phyloP scores from a whole-genome alignment of 257 asterid genomes.

The Plantago major region DNA sequence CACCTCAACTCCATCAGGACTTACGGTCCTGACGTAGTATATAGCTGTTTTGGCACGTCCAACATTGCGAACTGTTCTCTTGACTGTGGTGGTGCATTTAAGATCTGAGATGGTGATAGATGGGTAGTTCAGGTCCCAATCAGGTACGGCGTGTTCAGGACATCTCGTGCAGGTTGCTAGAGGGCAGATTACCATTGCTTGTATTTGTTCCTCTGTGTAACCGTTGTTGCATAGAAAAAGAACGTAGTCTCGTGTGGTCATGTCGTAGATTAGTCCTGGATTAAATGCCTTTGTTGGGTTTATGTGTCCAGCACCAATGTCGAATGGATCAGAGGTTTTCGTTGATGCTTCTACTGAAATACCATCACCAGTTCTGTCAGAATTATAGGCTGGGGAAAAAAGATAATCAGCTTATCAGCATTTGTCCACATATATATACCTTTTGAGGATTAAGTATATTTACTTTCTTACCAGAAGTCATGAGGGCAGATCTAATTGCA shows the following conservation, averaged over 20 bases:
- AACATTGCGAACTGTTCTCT: conserved; percentile 30
- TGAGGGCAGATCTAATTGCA: conserved; percentile 60
- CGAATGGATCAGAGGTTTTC: conserved; percentile 40
- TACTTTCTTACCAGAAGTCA: conserved; percentile 50
- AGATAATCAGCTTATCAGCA: background rate
- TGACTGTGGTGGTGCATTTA: conserved; percentile 27
- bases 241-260: conserved; percentile 35
- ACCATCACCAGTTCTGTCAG: conserved; percentile 30
- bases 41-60: conserved; percentile 27
- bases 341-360: conserved; percentile 30
- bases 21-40: conserved; percentile 35
- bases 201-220: conserved; percentile 29
- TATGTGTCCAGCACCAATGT: conserved; percentile 65
- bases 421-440: background rate
- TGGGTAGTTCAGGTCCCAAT: conserved; percentile 43
- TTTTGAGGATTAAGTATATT: background rate
- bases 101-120: conserved; percentile 39
- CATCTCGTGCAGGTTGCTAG: conserved; percentile 12
- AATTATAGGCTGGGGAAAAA: conserved; percentile 28
- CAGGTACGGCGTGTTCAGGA: conserved; percentile 14
- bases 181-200: conserved; percentile 26
- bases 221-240: conserved; percentile 41
- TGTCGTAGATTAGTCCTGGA: conserved; percentile 65
- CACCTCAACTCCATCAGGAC: conserved; percentile 51
- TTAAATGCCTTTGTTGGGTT: conserved; percentile 51